Percentiles rank a stretch among this genome's conserved stretches.
Conservation (phyloP, 139 green algal genomes). For the Chlamydomonas schloesseri region DNA sequence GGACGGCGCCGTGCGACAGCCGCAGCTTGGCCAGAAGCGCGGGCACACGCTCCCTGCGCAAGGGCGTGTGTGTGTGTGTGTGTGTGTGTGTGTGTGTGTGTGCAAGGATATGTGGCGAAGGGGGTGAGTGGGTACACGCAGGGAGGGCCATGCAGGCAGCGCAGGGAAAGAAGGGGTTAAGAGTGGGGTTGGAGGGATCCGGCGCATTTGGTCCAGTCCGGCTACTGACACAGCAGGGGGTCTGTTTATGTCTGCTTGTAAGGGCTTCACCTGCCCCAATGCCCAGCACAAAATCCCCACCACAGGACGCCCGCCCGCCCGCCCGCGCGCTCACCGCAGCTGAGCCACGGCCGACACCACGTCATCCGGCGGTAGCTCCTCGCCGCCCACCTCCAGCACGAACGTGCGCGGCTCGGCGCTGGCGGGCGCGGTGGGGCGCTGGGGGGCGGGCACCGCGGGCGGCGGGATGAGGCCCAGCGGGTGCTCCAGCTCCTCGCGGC, state of each 20-base stretch:
- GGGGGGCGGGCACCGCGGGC: neutral
- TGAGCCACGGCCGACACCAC: slow-evolving; percentile 81
- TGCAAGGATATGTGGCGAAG: too few relatives aligned
- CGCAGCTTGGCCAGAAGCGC: slow-evolving; percentile 82
- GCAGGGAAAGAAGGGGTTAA: too few relatives aligned
- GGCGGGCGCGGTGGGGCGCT: neutral
- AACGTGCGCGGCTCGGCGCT: slow-evolving; percentile 62
- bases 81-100: too few relatives aligned
- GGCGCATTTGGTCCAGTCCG: too few relatives aligned
- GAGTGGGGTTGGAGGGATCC: too few relatives aligned
- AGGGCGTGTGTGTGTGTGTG: too few relatives aligned
- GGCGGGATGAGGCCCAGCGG: slow-evolving; percentile 82
- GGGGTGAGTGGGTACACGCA: too few relatives aligned
- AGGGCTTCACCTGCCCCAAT: too few relatives aligned
- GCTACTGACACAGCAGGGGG: too few relatives aligned
- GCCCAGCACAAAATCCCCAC: too few relatives aligned
- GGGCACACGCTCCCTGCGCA: slow-evolving; percentile 75
- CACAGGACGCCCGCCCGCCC: neutral
- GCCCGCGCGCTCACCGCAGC: slow-evolving; percentile 67
- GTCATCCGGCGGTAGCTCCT: slow-evolving; percentile 97
- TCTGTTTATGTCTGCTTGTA: too few relatives aligned
- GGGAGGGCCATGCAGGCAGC: too few relatives aligned
- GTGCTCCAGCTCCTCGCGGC: slow-evolving; percentile 91
- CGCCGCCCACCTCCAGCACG: slow-evolving; percentile 96
- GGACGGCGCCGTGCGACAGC: slow-evolving; percentile 80